Evolutionary conservation across 2,329 filamentous ascomycete species (phyloP), one percentile per base, ranked within the genome.

Genomic region (Sarocladium brachiariae): DNA sequence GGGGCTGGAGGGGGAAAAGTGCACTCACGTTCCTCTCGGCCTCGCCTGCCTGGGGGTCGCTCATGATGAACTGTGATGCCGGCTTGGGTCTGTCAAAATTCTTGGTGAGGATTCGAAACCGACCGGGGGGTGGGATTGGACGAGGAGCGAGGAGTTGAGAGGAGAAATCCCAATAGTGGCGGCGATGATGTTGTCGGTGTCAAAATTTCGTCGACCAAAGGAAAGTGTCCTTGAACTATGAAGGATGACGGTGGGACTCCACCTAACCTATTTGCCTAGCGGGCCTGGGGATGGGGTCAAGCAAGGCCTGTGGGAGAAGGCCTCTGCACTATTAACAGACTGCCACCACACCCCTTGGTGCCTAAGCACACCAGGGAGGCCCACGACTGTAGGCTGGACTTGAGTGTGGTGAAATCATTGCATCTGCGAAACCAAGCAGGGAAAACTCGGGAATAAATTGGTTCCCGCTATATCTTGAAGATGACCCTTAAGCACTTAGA

Each of bases 1-100:
- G 52, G 50, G 50, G 38, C 39, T 49, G 21, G 31, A 33, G 38
- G 39, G 27, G 35, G 41, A 25, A n/a, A 30, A 53, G 38, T 55
- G 52, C 38, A 74, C 77, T 71, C 65, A 83, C 80, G 73, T 97
- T 99, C 83, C 97, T 97, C 82, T 99, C 93, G 62, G 92, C 92
- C 74, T 97, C 93, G 75, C 86, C 91, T 69, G 83, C 82, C 74
- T 89, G 83, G 65, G 85, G 77, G 73, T 90, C 84, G 76, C 87
- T 91, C 89, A 95, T 95, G 64, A 74, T 91, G 80, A 69, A 49
- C 11, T 49, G 25, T 18, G 43, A 25, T 47, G 43, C 43, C 43
- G 43, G 33, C 27, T 47, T 23, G 43, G 43, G 43, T 25, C 25
- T n/a, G 33, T 24, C 43, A 47, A 47, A 47, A 47, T 33, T 47